Base-by-base conservation (phyloP, 1,139 yeast species). In the Scheffersomyces lignicola region DNA sequence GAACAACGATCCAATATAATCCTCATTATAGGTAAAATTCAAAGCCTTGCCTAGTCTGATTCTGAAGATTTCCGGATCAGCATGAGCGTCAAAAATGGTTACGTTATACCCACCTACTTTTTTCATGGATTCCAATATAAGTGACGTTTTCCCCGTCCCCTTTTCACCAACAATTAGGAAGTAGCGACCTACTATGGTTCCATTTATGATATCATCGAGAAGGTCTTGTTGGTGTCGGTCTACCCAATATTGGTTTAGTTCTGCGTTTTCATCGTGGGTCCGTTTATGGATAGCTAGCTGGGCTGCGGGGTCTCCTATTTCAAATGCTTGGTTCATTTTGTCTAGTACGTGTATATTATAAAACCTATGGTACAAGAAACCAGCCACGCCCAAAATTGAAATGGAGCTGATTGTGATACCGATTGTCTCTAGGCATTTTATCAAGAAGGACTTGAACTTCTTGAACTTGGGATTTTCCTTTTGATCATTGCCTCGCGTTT, bases 81-180 rank as follows among this genome's bases (percentile, higher is more conserved):
- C 84, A 50, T 85, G 94, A 1, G 95, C 94, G 54, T 86, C 95
- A 47, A 86, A 66, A 40, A 83, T 72, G 1, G 88, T 77, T 33
- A 88, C 87, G 48, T 82, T 79, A 38, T 61, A 60, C 1, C 92
- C 89, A 30, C 73, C 64, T 1, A 78, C 77, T 44, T 79, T 74
- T 42, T 79, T 74, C 71, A 86, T 79, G 3, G 90, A 76, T 48
- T 83, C 89, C 46, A 81, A 57, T 18, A 84, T 65, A 58, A 85
- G 68, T 1, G 92, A 81, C 0, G 90, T 82, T 51, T 86, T 86
- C 3, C 95, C 95, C 0, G 94, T 85, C 1, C 95, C 95, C 53
- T 86, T 85, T 55, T 86, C 95, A 16, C 95, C 95, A 36, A 86
- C 76, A 12, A 86, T 56, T 36, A 86, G 60, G 51, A 78, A 83